Evolutionary conservation across 2,329 filamentous ascomycete species (phyloP).

Genomic region (Trichoderma sp.): DNA sequence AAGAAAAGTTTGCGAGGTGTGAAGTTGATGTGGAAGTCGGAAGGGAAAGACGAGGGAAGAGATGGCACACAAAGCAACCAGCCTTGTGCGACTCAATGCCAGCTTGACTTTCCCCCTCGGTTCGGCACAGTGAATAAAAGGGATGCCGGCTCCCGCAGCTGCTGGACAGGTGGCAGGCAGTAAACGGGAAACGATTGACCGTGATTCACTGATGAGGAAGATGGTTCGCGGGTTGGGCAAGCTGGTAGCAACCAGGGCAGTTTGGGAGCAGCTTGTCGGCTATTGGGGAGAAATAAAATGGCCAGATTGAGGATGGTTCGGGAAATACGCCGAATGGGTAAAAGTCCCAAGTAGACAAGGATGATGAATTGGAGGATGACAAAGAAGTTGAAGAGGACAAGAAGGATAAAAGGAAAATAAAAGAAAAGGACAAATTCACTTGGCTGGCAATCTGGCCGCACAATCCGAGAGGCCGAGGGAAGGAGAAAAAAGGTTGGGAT

Average conservation of each 20-base stretch:
- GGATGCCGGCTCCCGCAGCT: slow-evolving; percentile 7
- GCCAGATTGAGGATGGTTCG: not conserved
- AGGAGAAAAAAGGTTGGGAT: not conserved
- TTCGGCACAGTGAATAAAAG: not conserved
- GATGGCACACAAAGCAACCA: slow-evolving; percentile 3
- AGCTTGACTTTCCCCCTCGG: slow-evolving; percentile 1
- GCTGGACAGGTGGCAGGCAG: slow-evolving; percentile 1
- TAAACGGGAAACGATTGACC: not conserved
- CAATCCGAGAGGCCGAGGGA: not conserved
- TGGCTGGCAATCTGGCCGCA: slow-evolving; percentile 1
- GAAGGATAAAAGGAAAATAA: not conserved
- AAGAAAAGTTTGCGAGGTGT: not conserved
- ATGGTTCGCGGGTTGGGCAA: not conserved
- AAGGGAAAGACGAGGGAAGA: not conserved
- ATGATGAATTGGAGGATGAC: not conserved
- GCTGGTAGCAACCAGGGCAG: not conserved
- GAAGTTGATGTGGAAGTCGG: not conserved
- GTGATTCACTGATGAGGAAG: not conserved
- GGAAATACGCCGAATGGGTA: not conserved
- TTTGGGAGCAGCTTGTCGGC: not conserved
- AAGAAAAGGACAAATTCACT: not conserved
- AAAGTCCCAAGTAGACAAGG: not conserved
- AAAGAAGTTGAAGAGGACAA: not conserved
- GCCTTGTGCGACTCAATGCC: slow-evolving; percentile 5
- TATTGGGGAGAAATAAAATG: not conserved